Base-by-base conservation (phyloP, 2,329 filamentous ascomycete genomes). In the Magnaporthiopsis poae region DNA sequence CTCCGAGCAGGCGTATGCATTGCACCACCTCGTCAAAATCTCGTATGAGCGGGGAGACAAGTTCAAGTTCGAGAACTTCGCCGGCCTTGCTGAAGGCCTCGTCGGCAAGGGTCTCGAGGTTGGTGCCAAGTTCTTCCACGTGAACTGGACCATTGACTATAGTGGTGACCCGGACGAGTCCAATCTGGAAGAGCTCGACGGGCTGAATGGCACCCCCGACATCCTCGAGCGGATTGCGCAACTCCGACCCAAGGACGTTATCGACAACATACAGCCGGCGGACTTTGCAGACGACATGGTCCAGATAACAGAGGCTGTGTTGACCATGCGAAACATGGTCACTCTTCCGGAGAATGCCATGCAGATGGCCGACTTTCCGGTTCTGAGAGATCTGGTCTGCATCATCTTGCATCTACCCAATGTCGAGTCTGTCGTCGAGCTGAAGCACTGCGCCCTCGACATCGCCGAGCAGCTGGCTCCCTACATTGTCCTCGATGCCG, bases 291-390 rank as follows among this genome's bases (percentile, higher is more conserved):
- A 92, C 69, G 81, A 84, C 60, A 81, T 98, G 68, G 85, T 90
- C 15, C 86, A 91, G 70, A 84, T 96, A 69, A 94, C 90, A 31
- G 93, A 98, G 76, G 92, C 95, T 2, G 88, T 90, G 27, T 80
- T 98, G 62, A 93, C 96, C 25, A 82, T 98, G 61, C 87, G 95
- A 65, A 99, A 99, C 75, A 97, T 99, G 92, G 89, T 93, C n/a
- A 90, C 96, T 77, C 81, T 97, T 27, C 86, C 88, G 29, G 92
- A 96, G 69, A 99, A 99, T 74, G 94, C 94, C 0, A 79, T 84
- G 31, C 95, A 92, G 74, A 84, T 96, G 72, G 85, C 91, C 5
- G 87, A 89, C 31, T 87, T 94, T 68, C 86, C 86, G 21, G 83
- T 92, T 0, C 80, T 96, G 59, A 89, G 90, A 73, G 93, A 97